phyloP scores from a whole-genome alignment of 305 asterid species.

The Solanum hybrid region DNA sequence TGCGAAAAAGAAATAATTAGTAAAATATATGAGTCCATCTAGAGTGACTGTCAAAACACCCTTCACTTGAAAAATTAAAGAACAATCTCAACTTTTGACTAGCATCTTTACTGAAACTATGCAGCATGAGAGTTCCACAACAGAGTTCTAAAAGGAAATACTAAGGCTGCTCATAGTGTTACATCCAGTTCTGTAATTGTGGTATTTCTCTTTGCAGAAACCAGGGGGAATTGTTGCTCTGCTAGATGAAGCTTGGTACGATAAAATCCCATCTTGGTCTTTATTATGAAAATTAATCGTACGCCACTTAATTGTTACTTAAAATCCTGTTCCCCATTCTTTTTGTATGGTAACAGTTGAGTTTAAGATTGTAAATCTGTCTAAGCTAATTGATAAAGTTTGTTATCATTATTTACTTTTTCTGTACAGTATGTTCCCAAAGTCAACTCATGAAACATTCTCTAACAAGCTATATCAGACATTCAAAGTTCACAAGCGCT shows the following conservation, averaged over 20 bases:
- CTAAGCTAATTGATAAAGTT: conserved; percentile 4
- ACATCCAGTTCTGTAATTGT: neutral
- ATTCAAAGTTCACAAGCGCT: conserved; percentile 86
- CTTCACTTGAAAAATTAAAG: neutral
- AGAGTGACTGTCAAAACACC: neutral
- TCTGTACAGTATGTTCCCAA: conserved; percentile 88
- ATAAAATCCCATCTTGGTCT: conserved; percentile 10
- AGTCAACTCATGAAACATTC: conserved; percentile 95
- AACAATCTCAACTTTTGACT: neutral
- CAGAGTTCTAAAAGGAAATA: neutral
- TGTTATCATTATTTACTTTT: conserved; percentile 18
- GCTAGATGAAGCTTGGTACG: conserved; percentile 96
- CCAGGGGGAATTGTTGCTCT: conserved; percentile 95
- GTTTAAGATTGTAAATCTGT: conserved; percentile 3
- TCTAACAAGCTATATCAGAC: conserved; percentile 94
- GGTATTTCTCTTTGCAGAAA: conserved; percentile 56
- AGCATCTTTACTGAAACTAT: neutral
- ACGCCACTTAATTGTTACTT: neutral
- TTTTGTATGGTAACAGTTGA: neutral
- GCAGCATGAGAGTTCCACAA: neutral
- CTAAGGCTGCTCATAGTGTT: neutral
- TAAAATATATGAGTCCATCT: neutral
- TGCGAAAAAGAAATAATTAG: neutral
- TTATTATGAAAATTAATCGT: neutral
- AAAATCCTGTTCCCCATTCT: neutral